Conservation (phyloP, 352 stramenopile species). For the Phytophthora europaea region DNA sequence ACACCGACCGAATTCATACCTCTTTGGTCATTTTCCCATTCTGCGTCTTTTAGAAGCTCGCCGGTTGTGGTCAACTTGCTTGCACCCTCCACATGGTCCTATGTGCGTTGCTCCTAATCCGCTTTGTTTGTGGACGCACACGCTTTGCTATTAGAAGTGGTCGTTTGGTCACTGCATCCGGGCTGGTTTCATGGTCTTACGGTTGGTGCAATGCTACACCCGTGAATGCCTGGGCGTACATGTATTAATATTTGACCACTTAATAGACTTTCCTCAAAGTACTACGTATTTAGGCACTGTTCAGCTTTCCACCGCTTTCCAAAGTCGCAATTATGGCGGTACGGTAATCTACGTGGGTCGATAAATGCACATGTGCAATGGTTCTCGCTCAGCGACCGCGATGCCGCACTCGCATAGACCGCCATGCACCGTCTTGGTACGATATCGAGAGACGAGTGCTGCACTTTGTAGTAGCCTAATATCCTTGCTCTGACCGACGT, state of each 20-base stretch:
- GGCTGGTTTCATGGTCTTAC: not conserved
- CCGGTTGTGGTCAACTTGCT: constrained; percentile 7
- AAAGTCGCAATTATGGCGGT: not conserved
- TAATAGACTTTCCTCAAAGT: not conserved
- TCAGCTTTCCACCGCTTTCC: not conserved
- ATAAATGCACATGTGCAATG: not conserved
- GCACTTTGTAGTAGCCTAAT: not conserved
- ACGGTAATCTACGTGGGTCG: not conserved
- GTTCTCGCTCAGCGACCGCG: not conserved
- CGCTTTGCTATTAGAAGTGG: not conserved
- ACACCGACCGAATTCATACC: too few species aligned
- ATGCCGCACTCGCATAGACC: not conserved
- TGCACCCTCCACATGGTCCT: not conserved
- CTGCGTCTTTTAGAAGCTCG: constrained; percentile 1
- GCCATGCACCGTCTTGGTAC: too few species aligned
- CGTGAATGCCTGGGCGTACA: not conserved
- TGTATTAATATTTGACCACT: too few species aligned
- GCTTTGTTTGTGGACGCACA: not conserved
- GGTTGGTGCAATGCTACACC: not conserved
- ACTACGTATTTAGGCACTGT: not conserved
- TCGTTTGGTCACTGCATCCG: not conserved
- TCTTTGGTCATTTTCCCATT: too few species aligned
- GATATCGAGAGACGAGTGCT: not conserved
- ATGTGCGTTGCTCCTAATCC: not conserved
- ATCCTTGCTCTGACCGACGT: not conserved